These are phyloP conservation scores for Tilletia setariae DNA, from an alignment of 1,284 basidiomycete species.

Conservation along the genomic window DNA sequence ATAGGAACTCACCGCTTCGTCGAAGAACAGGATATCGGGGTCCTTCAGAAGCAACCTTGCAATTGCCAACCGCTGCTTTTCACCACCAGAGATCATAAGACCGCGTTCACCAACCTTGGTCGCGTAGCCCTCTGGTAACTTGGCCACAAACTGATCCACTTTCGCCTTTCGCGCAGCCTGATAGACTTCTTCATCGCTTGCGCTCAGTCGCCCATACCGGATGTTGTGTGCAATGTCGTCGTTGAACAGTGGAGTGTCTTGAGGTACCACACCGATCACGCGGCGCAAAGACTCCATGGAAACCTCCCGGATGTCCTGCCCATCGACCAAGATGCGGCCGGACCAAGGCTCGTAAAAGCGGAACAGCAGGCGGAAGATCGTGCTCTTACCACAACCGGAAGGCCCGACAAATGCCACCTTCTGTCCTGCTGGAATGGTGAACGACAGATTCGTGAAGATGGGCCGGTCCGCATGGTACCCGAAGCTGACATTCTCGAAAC, in stretches of 20 bases:
- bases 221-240: constrained; percentile 92
- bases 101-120: constrained; percentile 95
- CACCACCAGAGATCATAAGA: constrained; percentile 95
- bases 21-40: constrained; percentile 91
- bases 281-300: constrained; percentile 71
- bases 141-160: constrained; percentile 75
- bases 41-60: constrained; percentile 89
- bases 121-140: constrained; percentile 77
- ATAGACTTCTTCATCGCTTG: constrained; percentile 81
- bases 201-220: constrained; percentile 83
- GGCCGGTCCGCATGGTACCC: constrained; percentile 84
- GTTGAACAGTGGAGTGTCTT: constrained; percentile 97
- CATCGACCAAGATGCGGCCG: constrained; percentile 79
- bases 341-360: constrained; percentile 83
- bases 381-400: constrained; percentile 96
- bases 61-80: constrained; percentile 93
- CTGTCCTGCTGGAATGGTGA: constrained; percentile 88
- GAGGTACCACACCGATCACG: constrained; percentile 88
- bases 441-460: constrained; percentile 84
- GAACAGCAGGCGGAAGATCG: constrained; percentile 88
- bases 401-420: constrained; percentile 96
- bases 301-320: constrained; percentile 75
- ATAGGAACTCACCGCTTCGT: constrained; percentile 74
- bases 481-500: constrained; percentile 88
- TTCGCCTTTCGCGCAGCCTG: constrained; percentile 80